These are phyloP conservation scores for Malus hybrid DNA, from an alignment of 331 rosid genomes.

Conservation along the genomic window DNA sequence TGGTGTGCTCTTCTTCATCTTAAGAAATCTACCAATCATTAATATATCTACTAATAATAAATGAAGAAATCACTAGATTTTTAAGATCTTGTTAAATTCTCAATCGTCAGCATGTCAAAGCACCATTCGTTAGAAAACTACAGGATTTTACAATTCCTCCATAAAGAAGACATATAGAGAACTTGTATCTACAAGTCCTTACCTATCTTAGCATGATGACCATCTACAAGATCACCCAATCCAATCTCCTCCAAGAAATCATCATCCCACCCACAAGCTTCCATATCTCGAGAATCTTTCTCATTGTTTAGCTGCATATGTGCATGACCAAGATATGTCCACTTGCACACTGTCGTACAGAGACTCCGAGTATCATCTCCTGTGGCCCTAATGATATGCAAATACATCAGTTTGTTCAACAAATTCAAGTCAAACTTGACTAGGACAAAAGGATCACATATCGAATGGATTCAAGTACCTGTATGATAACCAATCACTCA, in stretches of 20 bases:
- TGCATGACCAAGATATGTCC: slow-evolving; percentile 99
- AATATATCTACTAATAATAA: background rate
- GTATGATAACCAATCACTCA: slow-evolving; percentile 98
- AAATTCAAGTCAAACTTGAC: slow-evolving; percentile 14
- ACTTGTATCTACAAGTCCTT: background rate
- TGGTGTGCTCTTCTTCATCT: background rate
- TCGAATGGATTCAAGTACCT: slow-evolving; percentile 41
- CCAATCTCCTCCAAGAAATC: slow-evolving; percentile 99
- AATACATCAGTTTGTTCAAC: slow-evolving; percentile 8
- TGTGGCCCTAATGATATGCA: slow-evolving; percentile 65
- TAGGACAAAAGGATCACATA: slow-evolving; percentile 1
- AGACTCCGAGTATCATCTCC: slow-evolving; percentile 98
- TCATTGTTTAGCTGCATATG: slow-evolving; percentile 70
- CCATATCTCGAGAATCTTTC: slow-evolving; percentile 74
- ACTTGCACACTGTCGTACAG: slow-evolving; percentile 95
- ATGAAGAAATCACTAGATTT: background rate
- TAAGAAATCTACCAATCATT: background rate
- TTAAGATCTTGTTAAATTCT: background rate
- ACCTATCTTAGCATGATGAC: slow-evolving; percentile 98
- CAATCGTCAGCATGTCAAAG: background rate
- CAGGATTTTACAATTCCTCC: too few relatives aligned
- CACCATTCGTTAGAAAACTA: too few relatives aligned
- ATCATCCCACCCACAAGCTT: slow-evolving; percentile 98
- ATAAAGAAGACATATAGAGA: background rate
- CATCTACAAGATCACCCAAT: slow-evolving; percentile 84